phyloP scores from a whole-genome alignment of 495 filamentous ascomycete species.

The Cryomyces minteri region DNA sequence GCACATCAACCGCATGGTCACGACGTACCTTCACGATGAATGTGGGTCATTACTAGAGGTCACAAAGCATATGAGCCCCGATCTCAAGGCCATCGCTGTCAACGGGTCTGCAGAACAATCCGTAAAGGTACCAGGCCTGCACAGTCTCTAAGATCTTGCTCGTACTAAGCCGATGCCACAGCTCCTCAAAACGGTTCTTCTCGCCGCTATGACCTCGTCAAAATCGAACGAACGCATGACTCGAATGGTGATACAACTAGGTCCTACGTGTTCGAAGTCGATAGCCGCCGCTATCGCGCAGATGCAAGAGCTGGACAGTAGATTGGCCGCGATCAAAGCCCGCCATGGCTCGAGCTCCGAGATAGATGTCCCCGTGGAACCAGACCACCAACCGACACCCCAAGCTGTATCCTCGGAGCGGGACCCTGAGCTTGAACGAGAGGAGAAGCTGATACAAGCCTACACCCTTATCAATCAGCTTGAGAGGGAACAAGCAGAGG shows the following conservation, averaged over 20 bases:
- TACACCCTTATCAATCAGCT: conserved; percentile 9
- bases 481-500: conserved; percentile 4
- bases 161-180: neutral
- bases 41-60: conserved; percentile 30
- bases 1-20: conserved; percentile 45
- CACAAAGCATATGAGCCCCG: conserved; percentile 27
- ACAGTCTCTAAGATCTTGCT: neutral
- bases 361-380: conserved; percentile 3
- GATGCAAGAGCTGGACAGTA: conserved; percentile 14
- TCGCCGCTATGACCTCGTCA: conserved; percentile 16
- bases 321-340: conserved; percentile 5
- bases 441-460: conserved; percentile 12
- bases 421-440: conserved; percentile 19
- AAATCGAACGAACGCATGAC: conserved; percentile 21
- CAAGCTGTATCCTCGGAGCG: conserved; percentile 4
- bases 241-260: conserved; percentile 15
- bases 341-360: conserved; percentile 7
- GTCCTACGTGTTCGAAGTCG: conserved; percentile 10
- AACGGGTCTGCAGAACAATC: conserved; percentile 13
- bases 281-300: conserved; percentile 18
- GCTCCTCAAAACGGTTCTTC: conserved; percentile 16
- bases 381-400: conserved; percentile 2
- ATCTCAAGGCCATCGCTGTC: conserved; percentile 41
- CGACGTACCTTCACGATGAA: conserved; percentile 44
- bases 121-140: conserved; percentile 11